Evolutionary conservation across 2,329 filamentous ascomycete species (phyloP).

Genomic region (Sclerotinia sclerotiorum): DNA sequence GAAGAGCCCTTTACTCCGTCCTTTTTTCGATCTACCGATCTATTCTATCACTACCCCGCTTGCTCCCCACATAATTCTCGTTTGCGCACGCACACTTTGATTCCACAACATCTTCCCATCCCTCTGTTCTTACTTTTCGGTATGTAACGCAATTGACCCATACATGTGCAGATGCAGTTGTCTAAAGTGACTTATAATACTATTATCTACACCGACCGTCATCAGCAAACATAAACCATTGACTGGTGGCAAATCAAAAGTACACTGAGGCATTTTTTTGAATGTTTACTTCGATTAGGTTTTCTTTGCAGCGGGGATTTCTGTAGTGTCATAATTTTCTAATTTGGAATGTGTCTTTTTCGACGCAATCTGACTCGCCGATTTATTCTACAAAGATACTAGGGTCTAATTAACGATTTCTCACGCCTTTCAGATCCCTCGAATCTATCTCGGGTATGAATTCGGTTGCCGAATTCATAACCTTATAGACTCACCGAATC

Average conservation of each 20-base stretch:
- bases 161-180: not conserved
- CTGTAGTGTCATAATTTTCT: not conserved
- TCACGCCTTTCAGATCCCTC: not conserved
- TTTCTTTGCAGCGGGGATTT: not conserved
- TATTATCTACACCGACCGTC: no score
- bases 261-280: not conserved
- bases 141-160: not conserved
- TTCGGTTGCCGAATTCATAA: not conserved
- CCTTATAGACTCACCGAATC: not conserved
- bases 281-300: not conserved
- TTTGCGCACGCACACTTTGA: not conserved
- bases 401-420: not conserved
- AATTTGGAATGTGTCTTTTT: not conserved
- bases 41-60: not conserved
- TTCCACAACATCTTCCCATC: no score
- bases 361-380: not conserved
- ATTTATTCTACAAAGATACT: not conserved
- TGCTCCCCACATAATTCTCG: not conserved
- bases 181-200: not conserved
- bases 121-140: no score
- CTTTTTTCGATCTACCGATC: not conserved
- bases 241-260: not conserved
- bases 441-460: not conserved
- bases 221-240: not conserved
- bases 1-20: rapidly evolving